Conservation (phyloP, 2,329 filamentous ascomycete species). For the Onygenales sp. region DNA sequence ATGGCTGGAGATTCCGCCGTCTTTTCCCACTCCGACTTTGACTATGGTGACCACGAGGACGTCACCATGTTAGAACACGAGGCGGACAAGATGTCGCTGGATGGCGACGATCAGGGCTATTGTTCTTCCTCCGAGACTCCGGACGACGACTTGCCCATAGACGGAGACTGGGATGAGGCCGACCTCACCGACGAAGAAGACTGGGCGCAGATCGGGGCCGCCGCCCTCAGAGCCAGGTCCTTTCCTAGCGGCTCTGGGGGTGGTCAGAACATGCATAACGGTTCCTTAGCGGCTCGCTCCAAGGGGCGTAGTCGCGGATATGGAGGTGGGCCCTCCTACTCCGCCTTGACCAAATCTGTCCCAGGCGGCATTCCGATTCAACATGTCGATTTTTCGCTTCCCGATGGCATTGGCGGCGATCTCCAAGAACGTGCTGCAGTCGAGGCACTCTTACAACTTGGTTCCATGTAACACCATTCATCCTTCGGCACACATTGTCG, state of each 20-base stretch:
- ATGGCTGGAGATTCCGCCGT: constrained; percentile 61
- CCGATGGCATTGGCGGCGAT: constrained; percentile 21
- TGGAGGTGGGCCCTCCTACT: constrained; percentile 27
- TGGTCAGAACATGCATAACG: constrained; percentile 11
- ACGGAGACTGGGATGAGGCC: constrained; percentile 71
- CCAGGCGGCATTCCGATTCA: constrained; percentile 27
- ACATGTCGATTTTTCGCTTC: constrained; percentile 22
- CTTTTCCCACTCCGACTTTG: constrained; percentile 60
- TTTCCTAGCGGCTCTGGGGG: constrained; percentile 38
- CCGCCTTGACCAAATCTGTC: constrained; percentile 30
- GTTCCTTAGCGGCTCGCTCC: constrained; percentile 30
- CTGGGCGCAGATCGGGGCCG: constrained; percentile 83
- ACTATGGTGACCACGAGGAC: constrained; percentile 50
- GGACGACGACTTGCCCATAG: constrained; percentile 53
- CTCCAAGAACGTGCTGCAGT: constrained; percentile 39
- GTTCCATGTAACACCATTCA: constrained; percentile 34
- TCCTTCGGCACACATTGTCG: constrained; percentile 9
- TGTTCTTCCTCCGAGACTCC: constrained; percentile 66
- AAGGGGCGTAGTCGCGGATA: constrained; percentile 14
- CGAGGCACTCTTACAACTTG: constrained; percentile 39
- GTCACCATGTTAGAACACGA: constrained; percentile 69
- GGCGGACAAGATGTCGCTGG: constrained; percentile 90
- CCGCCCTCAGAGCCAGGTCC: constrained; percentile 63
- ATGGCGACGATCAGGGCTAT: constrained; percentile 51
- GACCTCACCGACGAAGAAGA: constrained; percentile 94